phyloP scores from a whole-genome alignment of 2,329 filamentous ascomycete species.

The Juglanconis sp. region DNA sequence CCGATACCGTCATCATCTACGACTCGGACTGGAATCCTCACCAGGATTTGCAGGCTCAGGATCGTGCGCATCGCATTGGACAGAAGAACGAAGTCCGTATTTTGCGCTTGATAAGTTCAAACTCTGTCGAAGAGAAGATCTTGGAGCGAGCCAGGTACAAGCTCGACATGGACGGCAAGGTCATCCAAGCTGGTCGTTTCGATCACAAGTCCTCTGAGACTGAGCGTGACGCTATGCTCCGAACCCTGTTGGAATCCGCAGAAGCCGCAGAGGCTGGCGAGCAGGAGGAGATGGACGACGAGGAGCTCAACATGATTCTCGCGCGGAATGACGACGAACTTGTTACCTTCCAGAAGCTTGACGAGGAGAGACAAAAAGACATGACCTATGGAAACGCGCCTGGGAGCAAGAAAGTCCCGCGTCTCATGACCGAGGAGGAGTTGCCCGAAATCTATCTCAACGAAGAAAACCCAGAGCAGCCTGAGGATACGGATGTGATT shows the following conservation, averaged over 20 bases:
- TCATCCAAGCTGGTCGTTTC: constrained; percentile 98
- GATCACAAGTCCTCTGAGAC: constrained; percentile 99
- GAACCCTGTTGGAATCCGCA: constrained; percentile 85
- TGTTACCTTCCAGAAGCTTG: constrained; percentile 73
- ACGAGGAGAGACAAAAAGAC: constrained; percentile 67
- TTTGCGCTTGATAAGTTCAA: constrained; percentile 89
- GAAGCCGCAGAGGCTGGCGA: constrained; percentile 67
- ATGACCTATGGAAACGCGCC: constrained; percentile 67
- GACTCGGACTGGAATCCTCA: constrained; percentile 99
- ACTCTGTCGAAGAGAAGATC: constrained; percentile 98
- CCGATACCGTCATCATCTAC: constrained; percentile 98
- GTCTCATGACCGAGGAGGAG: constrained; percentile 83
- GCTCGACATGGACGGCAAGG: constrained; percentile 98
- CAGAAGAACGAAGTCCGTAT: constrained; percentile 99
- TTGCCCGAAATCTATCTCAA: constrained; percentile 90
- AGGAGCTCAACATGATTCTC: constrained; percentile 92
- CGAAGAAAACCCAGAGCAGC: constrained; percentile 78
- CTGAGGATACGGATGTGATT: constrained; percentile 68
- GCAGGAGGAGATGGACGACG: constrained; percentile 97
- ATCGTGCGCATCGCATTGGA: constrained; percentile 99
- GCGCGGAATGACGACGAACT: constrained; percentile 84
- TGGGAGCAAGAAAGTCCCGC: constrained; percentile 63
- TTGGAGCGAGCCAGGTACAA: constrained; percentile 95
- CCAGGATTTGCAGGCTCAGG: constrained; percentile 97
- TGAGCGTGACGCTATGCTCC: constrained; percentile 93